Evolutionary conservation across 257 asterid genomes (phyloP), one percentile per base, ranked within the genome.

Genomic region (Ehretia macrophylla): DNA sequence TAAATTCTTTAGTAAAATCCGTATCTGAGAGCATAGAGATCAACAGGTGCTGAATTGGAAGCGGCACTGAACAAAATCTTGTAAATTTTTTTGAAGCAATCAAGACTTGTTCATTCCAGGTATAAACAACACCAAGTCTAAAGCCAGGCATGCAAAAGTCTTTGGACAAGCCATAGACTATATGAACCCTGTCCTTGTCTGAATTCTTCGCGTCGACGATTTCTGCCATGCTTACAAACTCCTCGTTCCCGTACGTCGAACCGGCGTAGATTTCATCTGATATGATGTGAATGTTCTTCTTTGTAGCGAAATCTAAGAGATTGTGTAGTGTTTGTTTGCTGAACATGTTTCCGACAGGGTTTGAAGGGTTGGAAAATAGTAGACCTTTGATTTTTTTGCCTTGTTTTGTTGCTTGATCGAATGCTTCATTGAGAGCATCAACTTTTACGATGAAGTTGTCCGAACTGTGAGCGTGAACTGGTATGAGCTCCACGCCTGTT

Each of bases 161-260:
- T 68, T 93, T 86, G 11, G 99, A 89, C 21, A 89, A 54, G 63
- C 99, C 97, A 61, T 93, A 89, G 37, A 89, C 64, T 56, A 93
- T 83, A 69, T 93, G 99, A 66, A 93, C 95, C 81, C 94, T 79
- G 60, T 85, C 90, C 74, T 81, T 86, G 82, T 80, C 91, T 49
- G 70, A 60, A 23, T 81, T 95, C 55, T 80, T 90, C 1, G 68
- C 63, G 56, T 83, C 88, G 57, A 52, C 11, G 68, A 89, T 81
- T 74, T 93, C 97, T 3, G 95, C 84, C 91, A 93, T 85, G 86
- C 99, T 93, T 65, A 86, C 87, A 65, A 93, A 93, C 73, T 83
- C 81, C 56, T 86, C 89, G 46, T 76, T 56, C 62, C 96, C 96
- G 59, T 79, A 80, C 14, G 77, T 73, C 19, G 96, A 89, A 9